Conservation (phyloP, 164 flowering plant genomes). For the Macadamia tetraphylla region DNA sequence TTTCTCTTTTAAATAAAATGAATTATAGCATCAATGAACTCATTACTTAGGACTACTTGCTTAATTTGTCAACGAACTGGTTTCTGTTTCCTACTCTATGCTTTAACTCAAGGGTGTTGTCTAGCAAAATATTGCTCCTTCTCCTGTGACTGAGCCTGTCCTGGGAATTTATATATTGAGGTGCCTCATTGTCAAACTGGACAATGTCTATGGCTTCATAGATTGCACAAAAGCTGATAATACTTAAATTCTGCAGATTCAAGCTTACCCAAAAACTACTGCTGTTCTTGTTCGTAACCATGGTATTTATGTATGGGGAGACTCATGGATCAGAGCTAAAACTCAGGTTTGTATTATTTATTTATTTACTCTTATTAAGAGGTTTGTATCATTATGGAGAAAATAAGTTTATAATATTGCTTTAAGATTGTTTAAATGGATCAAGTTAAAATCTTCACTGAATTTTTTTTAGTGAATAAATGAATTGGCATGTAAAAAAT, state of each 20-base stretch:
- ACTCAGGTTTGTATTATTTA: slow-evolving; percentile 66
- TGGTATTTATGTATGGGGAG: slow-evolving; percentile 97
- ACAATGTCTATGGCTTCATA: too few species aligned
- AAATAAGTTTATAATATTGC: neutral
- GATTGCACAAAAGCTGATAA: neutral
- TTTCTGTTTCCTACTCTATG: too few species aligned
- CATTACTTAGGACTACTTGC: too few species aligned
- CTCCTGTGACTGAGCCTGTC: too few species aligned
- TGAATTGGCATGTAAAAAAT: neutral
- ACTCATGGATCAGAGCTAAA: slow-evolving; percentile 96
- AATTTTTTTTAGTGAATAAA: neutral
- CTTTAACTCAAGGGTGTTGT: too few species aligned
- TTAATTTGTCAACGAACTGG: too few species aligned
- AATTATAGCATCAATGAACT: too few species aligned
- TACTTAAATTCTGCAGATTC: slow-evolving; percentile 44
- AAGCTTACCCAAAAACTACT: slow-evolving; percentile 92
- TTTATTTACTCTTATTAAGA: slow-evolving; percentile 5
- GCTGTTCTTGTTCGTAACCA: slow-evolving; percentile 99
- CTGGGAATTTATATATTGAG: too few species aligned
- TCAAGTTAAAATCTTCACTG: neutral
- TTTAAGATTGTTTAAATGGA: neutral
- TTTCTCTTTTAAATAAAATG: too few species aligned
- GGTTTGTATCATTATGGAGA: slow-evolving; percentile 37
- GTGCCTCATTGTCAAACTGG: too few species aligned
- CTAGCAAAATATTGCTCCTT: too few species aligned